Base-by-base conservation (phyloP, 176 grass and related monocot species). In the Bonia amplexicaulis region DNA sequence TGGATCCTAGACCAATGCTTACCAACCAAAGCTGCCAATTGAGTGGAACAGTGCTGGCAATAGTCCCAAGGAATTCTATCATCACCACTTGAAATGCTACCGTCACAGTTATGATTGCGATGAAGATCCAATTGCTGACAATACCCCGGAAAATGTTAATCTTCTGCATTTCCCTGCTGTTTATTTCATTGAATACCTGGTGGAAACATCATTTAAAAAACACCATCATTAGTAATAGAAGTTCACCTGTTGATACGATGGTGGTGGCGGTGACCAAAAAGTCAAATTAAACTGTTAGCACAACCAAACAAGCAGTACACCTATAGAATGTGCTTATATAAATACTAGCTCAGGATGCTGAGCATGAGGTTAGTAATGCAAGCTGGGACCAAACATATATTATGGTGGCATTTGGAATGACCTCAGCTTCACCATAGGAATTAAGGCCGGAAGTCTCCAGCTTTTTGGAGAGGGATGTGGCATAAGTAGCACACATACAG, bases 131-230 rank as follows among this genome's bases (percentile, higher is more conserved):
- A 47, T 92, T 98, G 85, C 88, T 75, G 6, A 98, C 22, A 26
- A 98, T 89, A 26, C 93, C 96, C 19, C 69, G 68, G 49, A 98
- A 90, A 45, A 98, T 70, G 51, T 98, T 95, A 3, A 98, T 94
- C 96, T 94, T 98, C 66, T 98, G 85, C 93, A 98, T 93, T 45
- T 98, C 93, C 65, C 93, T 88, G 64, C 96, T 98, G 77, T 95
- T 98, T 85, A 98, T 91, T 90, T 98, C 96, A 17, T 98, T 98
- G 88, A 98, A 98, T 1, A 98, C 96, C 96, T 98, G 54, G 46
- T 9, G 22, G 26, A 10, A 84, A 59, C 16, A 74, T 62, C 27
- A 62, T 6, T 6, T 0, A 57, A 66, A 59, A 9, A 45, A 15
- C 77, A 76, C 14, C 20, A 51, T 45, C 70, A 70, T 82, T 46